Evolutionary conservation across 2,329 filamentous ascomycete genomes (phyloP), one percentile per base, ranked within the genome.

Genomic region (Xylaria sp.): DNA sequence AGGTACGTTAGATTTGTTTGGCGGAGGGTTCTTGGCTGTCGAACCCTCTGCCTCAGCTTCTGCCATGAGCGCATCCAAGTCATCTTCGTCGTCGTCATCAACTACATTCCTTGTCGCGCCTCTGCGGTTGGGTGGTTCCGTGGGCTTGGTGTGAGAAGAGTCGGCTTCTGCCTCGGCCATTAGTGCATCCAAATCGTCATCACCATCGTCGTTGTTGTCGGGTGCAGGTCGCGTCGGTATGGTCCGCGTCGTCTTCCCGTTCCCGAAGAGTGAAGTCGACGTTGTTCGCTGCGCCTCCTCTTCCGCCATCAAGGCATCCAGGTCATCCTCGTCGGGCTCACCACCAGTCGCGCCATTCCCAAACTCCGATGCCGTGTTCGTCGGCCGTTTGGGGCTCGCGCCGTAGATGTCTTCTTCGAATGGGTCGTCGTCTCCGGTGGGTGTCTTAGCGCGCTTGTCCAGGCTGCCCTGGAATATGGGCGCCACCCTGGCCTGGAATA

Each of bases 361-460:
- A 52, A 75, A 77, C 23, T 76, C 12, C 10, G 75, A 76, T 10
- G 66, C 62, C 7, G 74, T 71, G 1, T 71, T 71, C 39, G 70
- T 73, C 1, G 70, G 56, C 13, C 72, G 72, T 36, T 73, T 75
- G 0, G 87, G 87, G 1, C 87, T 89, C 3, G 85, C 86, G 65
- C 80, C 82, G 76, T 90, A 90, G 6, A 90, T 77, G 65, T 89
- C 86, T 2, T 85, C 84, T n/a, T 83, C 83, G 2, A 80, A 78
- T n/a, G 83, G 66, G 62, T 83, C 79, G 62, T 83, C 79, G 15
- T 80, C 78, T 23, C 68, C 70, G 6, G 75, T 72, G 2, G 83
- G 79, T 6, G 78, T 78, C 60, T 74, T 79, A 15, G 78, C 77
- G 31, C 75, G 76, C 10, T 75, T 68, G 15, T 69, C 76, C 31